Evolutionary conservation across 441 rosid genomes (phyloP), one percentile per base, ranked within the genome.

Genomic region (Pelargonium citronellum): DNA sequence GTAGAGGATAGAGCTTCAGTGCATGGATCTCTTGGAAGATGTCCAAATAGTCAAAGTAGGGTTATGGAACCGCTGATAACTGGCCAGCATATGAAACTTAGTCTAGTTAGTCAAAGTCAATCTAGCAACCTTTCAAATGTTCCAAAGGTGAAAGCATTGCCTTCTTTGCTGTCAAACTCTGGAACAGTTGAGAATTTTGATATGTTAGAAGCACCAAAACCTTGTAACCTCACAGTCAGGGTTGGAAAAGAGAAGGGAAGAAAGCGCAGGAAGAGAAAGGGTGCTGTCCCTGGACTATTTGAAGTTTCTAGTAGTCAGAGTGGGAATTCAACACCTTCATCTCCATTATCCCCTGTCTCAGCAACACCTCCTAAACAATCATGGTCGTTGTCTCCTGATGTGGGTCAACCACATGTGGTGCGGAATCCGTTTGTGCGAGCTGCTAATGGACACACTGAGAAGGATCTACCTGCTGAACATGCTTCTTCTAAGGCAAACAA

Each of bases 261-360:
- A 66, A 77, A 88, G 78, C 85, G 96, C 67, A 87, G 90, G 77
- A 93, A 81, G 87, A 86, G 91, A 74, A 94, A 82, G 83, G 91
- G 86, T 69, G 73, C 71, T 41, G 74, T 76, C 70, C 69, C 86
- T 4, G 82, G 75, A 66, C 73, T 79, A 9, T 71, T 85, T 20
- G 97, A 94, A 71, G 91, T 85, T 41, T 89, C 97, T 19, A 94
- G 98, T 70, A 94, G 98, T 79, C 92, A 91, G 69, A 94, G 97
- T 49, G 98, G 93, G 73, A 86, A 86, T 74, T 91, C 98, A 22
- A 94, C 98, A 11, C 98, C 98, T 20, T 89, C 91, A 6, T 89
- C 98, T 68, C 97, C 97, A 6, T 70, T 85, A 66, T 93, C 98
- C 63, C 96, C 92, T 49, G 53, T 69, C 47, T 77, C 76, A 27